Evolutionary conservation across 768 basidiomycete genomes (phyloP), one percentile per base, ranked within the genome.

Genomic region (Lactarius akahatsu): DNA sequence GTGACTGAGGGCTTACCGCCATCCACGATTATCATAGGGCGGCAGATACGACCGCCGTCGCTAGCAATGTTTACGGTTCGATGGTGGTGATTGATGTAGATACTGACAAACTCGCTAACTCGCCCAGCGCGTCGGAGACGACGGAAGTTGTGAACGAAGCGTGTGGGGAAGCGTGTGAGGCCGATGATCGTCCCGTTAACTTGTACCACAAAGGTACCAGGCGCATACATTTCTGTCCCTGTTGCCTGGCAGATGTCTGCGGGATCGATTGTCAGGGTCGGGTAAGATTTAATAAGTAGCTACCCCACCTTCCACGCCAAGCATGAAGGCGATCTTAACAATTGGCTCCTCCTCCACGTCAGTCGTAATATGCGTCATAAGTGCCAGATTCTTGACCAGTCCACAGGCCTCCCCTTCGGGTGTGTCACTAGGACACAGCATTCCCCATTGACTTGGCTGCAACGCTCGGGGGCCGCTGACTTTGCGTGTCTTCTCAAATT

Each of bases 331-430:
- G 40, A 98, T 80, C 65, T 89, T 85, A 69, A 93, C 86, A 62
- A 99, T 91, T 1, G 96, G 96, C 66, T 89, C 92, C 76, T 99
- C 97, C 67, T 96, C 95, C 36, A 95, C 96, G 76, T 98, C 97
- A 50, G 97, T 98, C 10, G 97, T 99, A 75, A 99, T 98, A 77
- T 99, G 96, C 3, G 97, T 98, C 97, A 99, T 99, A 18, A 99
- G 81, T 3, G 97, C 97, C 68, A 99, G 79, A 78, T 99, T 99
- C 81, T 99, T 99, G 56, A 99, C 97, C 65, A 99, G 80, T 30
- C 97, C 97, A 74, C 97, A 99, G 20, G 97, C 97, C 79, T 99
- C 97, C 74, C 97, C 97, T 87, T 99, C 97, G 0, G 97, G 97
- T 0, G 97, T 99, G 77, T 99, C 97, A 74, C 92, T 94, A 0